Percentiles rank a stretch among this genome's conserved stretches.
Conservation (phyloP, 2,329 filamentous ascomycete genomes). For the Diaporthe sp. region DNA sequence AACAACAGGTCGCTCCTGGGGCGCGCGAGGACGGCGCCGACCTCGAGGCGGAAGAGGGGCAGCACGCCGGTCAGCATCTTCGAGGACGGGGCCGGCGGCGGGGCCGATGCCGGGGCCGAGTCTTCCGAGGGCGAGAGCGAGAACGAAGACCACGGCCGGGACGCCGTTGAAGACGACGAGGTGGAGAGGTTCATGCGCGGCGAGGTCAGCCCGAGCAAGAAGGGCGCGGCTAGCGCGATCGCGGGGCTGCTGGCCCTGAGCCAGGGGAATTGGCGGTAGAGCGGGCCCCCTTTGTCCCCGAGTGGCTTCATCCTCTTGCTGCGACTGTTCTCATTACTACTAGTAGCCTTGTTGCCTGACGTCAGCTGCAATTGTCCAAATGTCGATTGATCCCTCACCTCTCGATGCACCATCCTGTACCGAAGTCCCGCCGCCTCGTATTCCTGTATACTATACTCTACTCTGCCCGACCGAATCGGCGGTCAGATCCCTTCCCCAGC, state of each 20-base stretch:
- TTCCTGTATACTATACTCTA: not conserved
- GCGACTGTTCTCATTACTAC: not conserved
- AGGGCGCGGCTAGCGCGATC: conserved; percentile 88
- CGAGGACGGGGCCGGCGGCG: conserved; percentile 57
- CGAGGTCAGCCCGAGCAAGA: conserved; percentile 77
- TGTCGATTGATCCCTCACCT: conserved; percentile 13
- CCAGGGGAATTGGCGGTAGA: conserved; percentile 88
- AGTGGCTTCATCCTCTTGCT: not conserved
- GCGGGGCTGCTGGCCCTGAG: conserved; percentile 90
- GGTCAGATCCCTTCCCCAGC: not conserved
- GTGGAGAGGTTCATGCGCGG: conserved; percentile 81
- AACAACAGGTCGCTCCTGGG: conserved; percentile 51
- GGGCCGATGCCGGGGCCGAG: conserved; percentile 45
- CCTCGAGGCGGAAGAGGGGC: conserved; percentile 49
- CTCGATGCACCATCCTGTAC: not conserved
- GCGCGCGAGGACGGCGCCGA: conserved; percentile 59
- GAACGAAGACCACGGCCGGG: conserved; percentile 16
- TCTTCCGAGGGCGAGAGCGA: conserved; percentile 33
- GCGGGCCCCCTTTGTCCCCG: too few relatives aligned
- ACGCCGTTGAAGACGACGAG: conserved; percentile 66
- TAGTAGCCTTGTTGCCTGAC: not conserved
- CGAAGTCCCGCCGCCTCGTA: not conserved
- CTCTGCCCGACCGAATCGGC: not conserved
- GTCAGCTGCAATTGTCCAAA: conserved; percentile 13
- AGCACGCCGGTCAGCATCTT: conserved; percentile 63